Conservation (phyloP, 2,329 filamentous ascomycete genomes). For the Colletotrichum sp. region DNA sequence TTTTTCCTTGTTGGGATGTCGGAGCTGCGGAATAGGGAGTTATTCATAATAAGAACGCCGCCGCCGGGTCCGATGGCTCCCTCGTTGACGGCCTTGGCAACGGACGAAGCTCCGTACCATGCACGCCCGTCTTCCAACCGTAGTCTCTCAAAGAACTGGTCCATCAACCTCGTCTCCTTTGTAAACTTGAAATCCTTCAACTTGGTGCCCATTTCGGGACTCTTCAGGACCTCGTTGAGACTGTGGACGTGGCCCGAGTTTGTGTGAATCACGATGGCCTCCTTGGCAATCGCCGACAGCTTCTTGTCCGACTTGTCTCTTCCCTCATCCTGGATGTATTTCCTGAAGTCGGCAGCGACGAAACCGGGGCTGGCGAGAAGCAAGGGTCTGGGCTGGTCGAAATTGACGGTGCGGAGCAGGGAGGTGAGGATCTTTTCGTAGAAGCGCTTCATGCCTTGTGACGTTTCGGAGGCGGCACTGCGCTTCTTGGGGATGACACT, state of each 20-base stretch:
- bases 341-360: slow-evolving; percentile 79
- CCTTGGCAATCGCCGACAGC: slow-evolving; percentile 64
- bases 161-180: slow-evolving; percentile 82
- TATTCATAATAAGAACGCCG: slow-evolving; percentile 84
- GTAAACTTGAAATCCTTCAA: slow-evolving; percentile 89
- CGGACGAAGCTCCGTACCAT: slow-evolving; percentile 87
- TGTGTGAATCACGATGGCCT: slow-evolving; percentile 78
- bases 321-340: slow-evolving; percentile 69
- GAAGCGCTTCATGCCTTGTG: slow-evolving; percentile 77
- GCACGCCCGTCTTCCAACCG: slow-evolving; percentile 85
- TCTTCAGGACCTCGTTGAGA: slow-evolving; percentile 85
- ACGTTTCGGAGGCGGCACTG: slow-evolving; percentile 65
- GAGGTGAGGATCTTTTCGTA: slow-evolving; percentile 78
- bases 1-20: slow-evolving; percentile 76
- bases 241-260: slow-evolving; percentile 87
- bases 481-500: slow-evolving; percentile 71
- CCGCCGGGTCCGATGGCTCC: slow-evolving; percentile 89
- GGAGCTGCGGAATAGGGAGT: slow-evolving; percentile 83
- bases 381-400: slow-evolving; percentile 71
- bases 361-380: slow-evolving; percentile 91
- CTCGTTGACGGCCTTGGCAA: slow-evolving; percentile 81
- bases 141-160: slow-evolving; percentile 78
- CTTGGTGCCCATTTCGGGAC: slow-evolving; percentile 75
- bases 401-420: slow-evolving; percentile 78
- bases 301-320: slow-evolving; percentile 67